These are phyloP conservation scores for Prunus salicina DNA, from an alignment of 306 rosid species.

Conservation along the genomic window DNA sequence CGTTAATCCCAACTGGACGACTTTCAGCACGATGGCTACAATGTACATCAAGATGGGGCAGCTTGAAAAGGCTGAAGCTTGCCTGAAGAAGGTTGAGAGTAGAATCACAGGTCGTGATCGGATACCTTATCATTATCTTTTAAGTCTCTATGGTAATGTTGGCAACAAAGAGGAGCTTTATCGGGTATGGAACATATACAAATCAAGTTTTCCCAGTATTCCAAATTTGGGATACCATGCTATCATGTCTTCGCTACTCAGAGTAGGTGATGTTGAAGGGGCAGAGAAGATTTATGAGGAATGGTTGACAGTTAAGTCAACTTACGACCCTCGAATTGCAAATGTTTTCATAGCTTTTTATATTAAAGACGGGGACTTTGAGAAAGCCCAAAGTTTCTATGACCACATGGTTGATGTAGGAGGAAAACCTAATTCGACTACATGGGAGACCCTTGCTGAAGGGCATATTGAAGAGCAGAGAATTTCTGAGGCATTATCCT, in stretches of 20 bases:
- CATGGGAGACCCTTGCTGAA: slow-evolving; percentile 89
- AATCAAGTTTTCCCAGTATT: slow-evolving; percentile 55
- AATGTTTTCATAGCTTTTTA: slow-evolving; percentile 67
- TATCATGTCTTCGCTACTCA: slow-evolving; percentile 62
- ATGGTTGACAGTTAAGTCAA: slow-evolving; percentile 61
- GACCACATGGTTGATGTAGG: slow-evolving; percentile 58
- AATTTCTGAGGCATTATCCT: slow-evolving; percentile 55
- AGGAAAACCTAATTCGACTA: slow-evolving; percentile 68
- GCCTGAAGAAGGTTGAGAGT: slow-evolving; percentile 67
- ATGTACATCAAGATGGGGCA: slow-evolving; percentile 79
- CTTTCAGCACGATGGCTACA: slow-evolving; percentile 91
- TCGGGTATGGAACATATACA: slow-evolving; percentile 83
- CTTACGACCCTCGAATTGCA: slow-evolving; percentile 79
- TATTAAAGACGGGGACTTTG: slow-evolving; percentile 44
- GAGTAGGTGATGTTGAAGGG: slow-evolving; percentile 72
- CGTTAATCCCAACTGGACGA: slow-evolving; percentile 80
- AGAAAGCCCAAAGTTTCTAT: slow-evolving; percentile 54
- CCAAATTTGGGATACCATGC: slow-evolving; percentile 96
- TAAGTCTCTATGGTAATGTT: slow-evolving; percentile 72
- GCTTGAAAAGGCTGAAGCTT: slow-evolving; percentile 73
- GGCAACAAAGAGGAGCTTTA: slow-evolving; percentile 77
- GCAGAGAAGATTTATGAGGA: slow-evolving; percentile 71
- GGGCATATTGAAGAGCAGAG: slow-evolving; percentile 51
- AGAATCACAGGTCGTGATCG: slow-evolving; percentile 80
- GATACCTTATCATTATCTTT: slow-evolving; percentile 84